Evolutionary conservation across 1,284 basidiomycete genomes (phyloP).

Genomic region (Cutaneotrichosporon dermatis): DNA sequence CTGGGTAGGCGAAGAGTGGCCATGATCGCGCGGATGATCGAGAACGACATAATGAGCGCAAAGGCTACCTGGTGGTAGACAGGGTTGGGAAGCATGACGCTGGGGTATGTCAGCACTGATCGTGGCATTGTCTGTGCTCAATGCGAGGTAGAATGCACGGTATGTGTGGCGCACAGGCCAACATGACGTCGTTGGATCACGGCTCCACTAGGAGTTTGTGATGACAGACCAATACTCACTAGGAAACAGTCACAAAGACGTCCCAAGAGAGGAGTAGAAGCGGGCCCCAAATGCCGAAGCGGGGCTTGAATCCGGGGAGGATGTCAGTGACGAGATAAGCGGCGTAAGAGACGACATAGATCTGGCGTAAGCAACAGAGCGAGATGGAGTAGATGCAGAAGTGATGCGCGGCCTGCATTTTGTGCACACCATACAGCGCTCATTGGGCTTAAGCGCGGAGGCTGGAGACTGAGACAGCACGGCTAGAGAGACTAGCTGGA

Average conservation of each 20-base stretch:
- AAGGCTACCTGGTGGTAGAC: slow-evolving; percentile 56
- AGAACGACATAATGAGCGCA: slow-evolving; percentile 46
- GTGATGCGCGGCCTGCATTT: too few relatives aligned
- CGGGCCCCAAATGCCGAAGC: slow-evolving; percentile 36
- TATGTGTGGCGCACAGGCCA: background rate
- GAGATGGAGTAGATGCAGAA: too few relatives aligned
- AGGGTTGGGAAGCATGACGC: slow-evolving; percentile 52
- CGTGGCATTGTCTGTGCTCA: background rate
- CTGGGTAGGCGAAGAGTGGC: slow-evolving; percentile 35
- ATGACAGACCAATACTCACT: slow-evolving; percentile 48
- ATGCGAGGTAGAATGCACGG: background rate
- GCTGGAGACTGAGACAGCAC: too few relatives aligned
- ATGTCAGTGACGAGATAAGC: slow-evolving; percentile 44
- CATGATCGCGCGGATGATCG: slow-evolving; percentile 34
- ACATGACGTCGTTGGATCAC: too few relatives aligned
- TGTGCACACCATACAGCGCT: too few relatives aligned
- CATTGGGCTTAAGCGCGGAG: too few relatives aligned
- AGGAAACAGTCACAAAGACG: slow-evolving; percentile 45
- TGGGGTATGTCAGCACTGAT: slow-evolving; percentile 15
- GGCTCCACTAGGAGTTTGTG: background rate
- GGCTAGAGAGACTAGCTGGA: too few relatives aligned
- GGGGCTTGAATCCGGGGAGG: slow-evolving; percentile 30
- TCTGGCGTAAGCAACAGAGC: slow-evolving; percentile 27
- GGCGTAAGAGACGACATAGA: slow-evolving; percentile 44
- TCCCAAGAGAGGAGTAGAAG: slow-evolving; percentile 34